phyloP scores from a whole-genome alignment of 2,329 filamentous ascomycete genomes.

The Thielaviopsis euricoi region DNA sequence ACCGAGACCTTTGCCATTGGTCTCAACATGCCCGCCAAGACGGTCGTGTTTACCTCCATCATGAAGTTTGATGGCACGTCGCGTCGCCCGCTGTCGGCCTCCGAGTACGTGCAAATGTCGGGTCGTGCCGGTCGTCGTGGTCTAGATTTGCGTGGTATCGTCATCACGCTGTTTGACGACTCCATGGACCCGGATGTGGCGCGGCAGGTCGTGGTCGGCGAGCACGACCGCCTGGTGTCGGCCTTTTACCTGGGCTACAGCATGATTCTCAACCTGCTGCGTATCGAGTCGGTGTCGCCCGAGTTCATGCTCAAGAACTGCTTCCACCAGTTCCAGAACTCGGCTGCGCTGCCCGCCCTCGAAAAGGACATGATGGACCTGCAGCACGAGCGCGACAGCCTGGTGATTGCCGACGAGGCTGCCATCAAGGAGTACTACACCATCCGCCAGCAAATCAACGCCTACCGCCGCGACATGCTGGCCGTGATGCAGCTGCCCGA shows the following conservation, averaged over 20 bases:
- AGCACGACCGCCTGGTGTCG: constrained; percentile 94
- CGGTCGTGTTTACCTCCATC: constrained; percentile 95
- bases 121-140: constrained; percentile 92
- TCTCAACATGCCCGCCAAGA: constrained; percentile 97
- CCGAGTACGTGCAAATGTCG: constrained; percentile 98
- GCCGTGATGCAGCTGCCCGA: constrained; percentile 82
- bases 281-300: constrained; percentile 97
- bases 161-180: constrained; percentile 99
- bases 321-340: constrained; percentile 97
- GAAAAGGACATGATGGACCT: constrained; percentile 71
- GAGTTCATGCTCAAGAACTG: constrained; percentile 98
- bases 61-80: constrained; percentile 82
- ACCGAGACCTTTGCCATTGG: constrained; percentile 99
- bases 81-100: constrained; percentile 73
- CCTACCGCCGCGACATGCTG: constrained; percentile 77
- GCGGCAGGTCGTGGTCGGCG: constrained; percentile 86
- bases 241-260: constrained; percentile 98
- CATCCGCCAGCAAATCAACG: constrained; percentile 66
- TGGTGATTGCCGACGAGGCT: constrained; percentile 69
- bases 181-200: constrained; percentile 91
- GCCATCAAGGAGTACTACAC: constrained; percentile 92
- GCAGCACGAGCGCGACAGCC: constrained; percentile 55
- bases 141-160: constrained; percentile 91
- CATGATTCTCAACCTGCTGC: constrained; percentile 92
- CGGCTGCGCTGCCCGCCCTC: constrained; percentile 64